These are phyloP conservation scores for Funneliformis geosporum DNA, from an alignment of 192 early-diverging fungal species.

Conservation along the genomic window DNA sequence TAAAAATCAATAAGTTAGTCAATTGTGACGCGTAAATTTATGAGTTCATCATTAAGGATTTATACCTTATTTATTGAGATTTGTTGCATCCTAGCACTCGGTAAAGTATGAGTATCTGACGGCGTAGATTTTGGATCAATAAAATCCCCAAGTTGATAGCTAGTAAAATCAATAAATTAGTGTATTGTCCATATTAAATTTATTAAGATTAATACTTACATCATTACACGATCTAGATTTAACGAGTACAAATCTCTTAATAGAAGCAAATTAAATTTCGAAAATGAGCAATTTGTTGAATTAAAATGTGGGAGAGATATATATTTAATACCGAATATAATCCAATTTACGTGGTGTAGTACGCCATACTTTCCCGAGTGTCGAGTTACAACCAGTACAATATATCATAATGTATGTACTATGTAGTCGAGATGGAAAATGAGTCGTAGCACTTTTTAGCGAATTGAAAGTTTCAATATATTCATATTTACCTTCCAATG, in stretches of 20 bases:
- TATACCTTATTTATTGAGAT: constrained; percentile 21
- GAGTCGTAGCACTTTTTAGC: neutral
- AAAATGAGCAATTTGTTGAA: neutral
- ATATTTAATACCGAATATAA: constrained; percentile 26
- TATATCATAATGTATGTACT: constrained; percentile 25
- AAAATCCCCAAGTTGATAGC: constrained; percentile 29
- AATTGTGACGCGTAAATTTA: neutral
- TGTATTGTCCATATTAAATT: neutral
- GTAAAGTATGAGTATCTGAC: constrained; percentile 10
- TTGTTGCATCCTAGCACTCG: constrained; percentile 20
- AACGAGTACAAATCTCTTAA: constrained; percentile 13
- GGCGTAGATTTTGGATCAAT: constrained; percentile 13
- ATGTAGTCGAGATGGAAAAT: neutral
- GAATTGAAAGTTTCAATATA: neutral
- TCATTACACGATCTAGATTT: neutral
- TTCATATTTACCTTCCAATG: constrained; percentile 24
- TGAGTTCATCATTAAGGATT: neutral
- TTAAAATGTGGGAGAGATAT: neutral
- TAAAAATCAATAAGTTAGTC: neutral
- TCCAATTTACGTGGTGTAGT: constrained; percentile 32
- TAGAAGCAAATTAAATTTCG: neutral
- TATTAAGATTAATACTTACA: constrained; percentile 20
- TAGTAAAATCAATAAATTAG: neutral
- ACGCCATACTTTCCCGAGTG: constrained; percentile 30
- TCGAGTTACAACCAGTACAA: constrained; percentile 22